These are phyloP conservation scores for Cordyceps militaris DNA, from an alignment of 2,329 filamentous ascomycete species.

Conservation along the genomic window DNA sequence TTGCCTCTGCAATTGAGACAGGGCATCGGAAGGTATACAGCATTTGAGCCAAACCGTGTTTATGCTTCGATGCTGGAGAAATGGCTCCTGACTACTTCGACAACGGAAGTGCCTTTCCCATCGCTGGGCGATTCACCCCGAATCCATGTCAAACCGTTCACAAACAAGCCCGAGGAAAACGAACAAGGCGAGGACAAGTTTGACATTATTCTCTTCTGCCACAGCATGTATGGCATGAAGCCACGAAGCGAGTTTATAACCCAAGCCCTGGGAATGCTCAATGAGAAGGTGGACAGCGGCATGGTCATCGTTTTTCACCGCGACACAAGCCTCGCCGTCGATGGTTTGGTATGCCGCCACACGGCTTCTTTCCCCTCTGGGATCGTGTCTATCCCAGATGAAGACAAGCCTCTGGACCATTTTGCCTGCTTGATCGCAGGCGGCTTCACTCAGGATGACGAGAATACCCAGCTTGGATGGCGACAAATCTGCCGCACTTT, in stretches of 20 bases:
- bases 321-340: not conserved
- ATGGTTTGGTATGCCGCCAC: not conserved
- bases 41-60: not conserved
- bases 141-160: not conserved
- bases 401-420: conserved; percentile 38
- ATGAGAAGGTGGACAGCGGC: not conserved
- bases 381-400: not conserved
- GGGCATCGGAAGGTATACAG: not conserved
- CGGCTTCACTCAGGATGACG: conserved; percentile 32
- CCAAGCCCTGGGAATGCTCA: not conserved
- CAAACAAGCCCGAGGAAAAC: not conserved
- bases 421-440: conserved; percentile 49
- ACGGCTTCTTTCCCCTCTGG: not conserved
- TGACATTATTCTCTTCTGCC: conserved; percentile 53
- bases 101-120: not conserved
- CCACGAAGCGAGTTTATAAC: conserved; percentile 26
- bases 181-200: conserved; percentile 30
- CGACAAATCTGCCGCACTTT: conserved; percentile 44
- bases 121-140: not conserved
- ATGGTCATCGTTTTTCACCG: not conserved
- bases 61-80: not conserved
- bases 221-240: conserved; percentile 57
- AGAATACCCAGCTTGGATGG: conserved; percentile 35
- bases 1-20: not conserved
- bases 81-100: not conserved